Evolutionary conservation across 2,329 filamentous ascomycete genomes (phyloP).

Genomic region (Fusarium staphyleae): DNA sequence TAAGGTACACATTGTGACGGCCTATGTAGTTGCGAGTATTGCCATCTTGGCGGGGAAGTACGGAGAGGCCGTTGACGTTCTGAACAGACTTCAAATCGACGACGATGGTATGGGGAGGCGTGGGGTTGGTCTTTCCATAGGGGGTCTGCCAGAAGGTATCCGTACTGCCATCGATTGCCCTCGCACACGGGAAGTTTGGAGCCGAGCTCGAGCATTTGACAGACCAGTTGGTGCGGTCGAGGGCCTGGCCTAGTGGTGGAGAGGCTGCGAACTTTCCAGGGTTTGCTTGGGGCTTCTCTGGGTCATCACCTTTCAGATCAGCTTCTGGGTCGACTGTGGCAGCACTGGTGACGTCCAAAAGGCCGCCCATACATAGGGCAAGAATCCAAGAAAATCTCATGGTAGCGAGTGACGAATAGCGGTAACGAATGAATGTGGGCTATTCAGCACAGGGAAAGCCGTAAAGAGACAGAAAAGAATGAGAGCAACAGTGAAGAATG

Average conservation of each 20-base stretch:
- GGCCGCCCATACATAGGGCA: background rate
- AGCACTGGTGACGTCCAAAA: too few species aligned
- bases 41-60: slow-evolving; percentile 20
- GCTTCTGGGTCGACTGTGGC: background rate
- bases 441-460: too few species aligned
- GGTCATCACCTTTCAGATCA: background rate
- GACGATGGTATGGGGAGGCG: slow-evolving; percentile 14
- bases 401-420: background rate
- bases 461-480: too few species aligned
- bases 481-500: too few species aligned
- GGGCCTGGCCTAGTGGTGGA: too few species aligned
- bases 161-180: slow-evolving; percentile 20
- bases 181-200: slow-evolving; percentile 1
- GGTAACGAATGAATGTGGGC: too few species aligned
- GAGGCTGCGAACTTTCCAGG: too few species aligned
- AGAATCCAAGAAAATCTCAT: background rate
- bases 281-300: background rate
- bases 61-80: slow-evolving; percentile 26
- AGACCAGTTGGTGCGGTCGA: too few species aligned
- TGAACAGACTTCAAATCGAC: slow-evolving; percentile 16
- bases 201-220: too few species aligned
- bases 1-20: slow-evolving; percentile 11
- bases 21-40: slow-evolving; percentile 8
- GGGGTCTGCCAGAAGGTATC: slow-evolving; percentile 25
- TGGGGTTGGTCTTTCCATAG: slow-evolving; percentile 3